Evolutionary conservation across 768 basidiomycete genomes (phyloP), one percentile per base, ranked within the genome.

Genomic region (Candolleomyces efflorescens): DNA sequence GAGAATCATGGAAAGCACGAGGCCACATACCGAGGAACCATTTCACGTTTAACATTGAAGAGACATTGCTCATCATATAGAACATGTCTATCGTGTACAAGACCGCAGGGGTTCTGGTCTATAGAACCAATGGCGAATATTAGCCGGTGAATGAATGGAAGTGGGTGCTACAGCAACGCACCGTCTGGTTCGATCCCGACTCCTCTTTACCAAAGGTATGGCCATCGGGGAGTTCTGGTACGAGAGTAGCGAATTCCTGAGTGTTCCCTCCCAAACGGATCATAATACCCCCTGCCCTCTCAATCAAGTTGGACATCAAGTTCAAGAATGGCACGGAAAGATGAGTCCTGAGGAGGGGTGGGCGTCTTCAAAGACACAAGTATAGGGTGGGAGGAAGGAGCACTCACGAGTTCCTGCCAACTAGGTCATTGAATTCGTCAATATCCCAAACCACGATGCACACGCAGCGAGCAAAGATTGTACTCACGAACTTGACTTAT

Each of bases 181-280:
- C 81, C 3, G 79, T 77, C 60, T 80, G 79, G 3, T 67, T 63
- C 2, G 64, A 57, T 4, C 63, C 63, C 6, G 62, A 56, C 1
- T 66, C 59, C 54, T 76, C 73, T 67, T 89, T 90, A 48, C 79
- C 72, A 23, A 89, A 69, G 24, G 78, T 78, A 10, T 69, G 69
- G 24, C 74, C 75, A 83, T 76, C 0, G 79, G 67, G 9, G 84
- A 78, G 36, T 71, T 76, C 46, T 57, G 18, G 48, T 9, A 83
- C 83, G 59, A 83, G 68, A 4, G 71, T 65, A 10, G 84, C 86
- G 3, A 75, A 79, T 55, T 94, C 91, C 66, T 92, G 91, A 0
- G 87, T 85, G 70, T 92, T 92, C 48, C 90, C 90, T 24, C 91
- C 90, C 1, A 92, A 75, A 53, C 90, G 83, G 17, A 91, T 69